Evolutionary conservation across 2,329 filamentous ascomycete genomes (phyloP), one percentile per base, ranked within the genome.

Genomic region (Aspergillus sp.): DNA sequence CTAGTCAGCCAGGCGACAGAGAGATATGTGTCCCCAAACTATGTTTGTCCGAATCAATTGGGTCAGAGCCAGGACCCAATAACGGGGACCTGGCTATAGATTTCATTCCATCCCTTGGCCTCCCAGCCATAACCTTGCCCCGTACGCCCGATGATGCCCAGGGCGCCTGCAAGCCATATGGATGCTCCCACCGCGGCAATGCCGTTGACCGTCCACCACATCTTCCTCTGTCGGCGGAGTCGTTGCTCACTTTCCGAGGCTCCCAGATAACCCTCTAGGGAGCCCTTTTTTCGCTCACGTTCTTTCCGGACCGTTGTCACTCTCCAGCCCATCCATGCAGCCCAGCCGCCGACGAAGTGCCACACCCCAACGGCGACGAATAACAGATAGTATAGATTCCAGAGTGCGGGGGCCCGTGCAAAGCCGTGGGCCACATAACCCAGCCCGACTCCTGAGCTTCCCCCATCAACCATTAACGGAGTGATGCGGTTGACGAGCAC

Each of bases 381-480:
- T 1, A 87, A 83, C 1, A 80, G 70, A 73, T 96, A 96, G 1
- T 89, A 88, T 1, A 83, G 67, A 73, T 87, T 89, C n/a, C 90
- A 86, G 8, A 89, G 73, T 1, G 82, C 66, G 0, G 88, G 87
- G 69, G 91, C 88, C 13, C 86, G 83, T 30, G 90, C 87, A 71
- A 97, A 95, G 2, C 91, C 91, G 76, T 98, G 93, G 11, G 88
- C 86, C 7, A 97, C 88, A 73, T 90, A 98, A 11, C 86, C 88
- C 11, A 98, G 80, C 0, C 91, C 90, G 42, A 97, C 88, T 57
- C 94, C 89, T n/a, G 91, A 90, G 69, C 88, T 92, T 61, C 93
- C 92, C 6, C 93, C 93, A 57, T 96, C 90, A 48, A 92, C 84
- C 27, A 86, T 80, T 36, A 93, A 76, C 2, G 95, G 94, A 25